Conservation (phyloP, 495 filamentous ascomycete genomes). For the Aspergillus indologenus region DNA sequence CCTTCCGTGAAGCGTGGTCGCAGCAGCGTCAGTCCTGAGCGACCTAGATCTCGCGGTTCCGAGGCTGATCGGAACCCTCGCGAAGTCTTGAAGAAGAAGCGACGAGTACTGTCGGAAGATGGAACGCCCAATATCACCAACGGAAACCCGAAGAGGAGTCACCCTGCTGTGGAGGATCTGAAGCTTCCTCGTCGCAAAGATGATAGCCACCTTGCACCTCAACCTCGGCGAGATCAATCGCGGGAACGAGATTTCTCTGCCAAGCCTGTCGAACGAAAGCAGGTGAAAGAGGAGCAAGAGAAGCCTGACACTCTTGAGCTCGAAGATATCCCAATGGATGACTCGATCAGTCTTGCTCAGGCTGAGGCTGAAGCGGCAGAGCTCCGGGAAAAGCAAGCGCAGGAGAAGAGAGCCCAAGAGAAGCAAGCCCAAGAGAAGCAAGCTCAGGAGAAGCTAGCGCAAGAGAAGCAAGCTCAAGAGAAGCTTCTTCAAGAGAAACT, state of each 20-base stretch:
- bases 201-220: conserved; percentile 16
- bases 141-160: conserved; percentile 30
- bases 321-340: conserved; percentile 32
- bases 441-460: too few species aligned
- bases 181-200: conserved; percentile 30
- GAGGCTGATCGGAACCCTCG: conserved; percentile 36
- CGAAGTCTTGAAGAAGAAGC: conserved; percentile 47
- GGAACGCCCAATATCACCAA: conserved; percentile 32
- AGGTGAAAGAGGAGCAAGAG: conserved; percentile 32
- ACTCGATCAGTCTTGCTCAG: conserved; percentile 29
- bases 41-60: conserved; percentile 51
- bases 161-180: conserved; percentile 22
- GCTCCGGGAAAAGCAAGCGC: conserved; percentile 37
- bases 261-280: conserved; percentile 17
- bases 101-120: conserved; percentile 46
- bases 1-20: conserved; percentile 58
- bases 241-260: conserved; percentile 21
- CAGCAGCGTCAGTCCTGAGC: conserved; percentile 64
- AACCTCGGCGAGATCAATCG: conserved; percentile 15
- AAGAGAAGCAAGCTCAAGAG: too few species aligned
- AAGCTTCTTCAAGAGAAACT: too few species aligned
- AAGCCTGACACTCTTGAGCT: conserved; percentile 27
- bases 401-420: too few species aligned
- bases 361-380: conserved; percentile 35
- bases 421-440: conserved; percentile 37